Conservation (phyloP, 108 stramenopile species). For the Halocafeteria seosinensis region DNA sequence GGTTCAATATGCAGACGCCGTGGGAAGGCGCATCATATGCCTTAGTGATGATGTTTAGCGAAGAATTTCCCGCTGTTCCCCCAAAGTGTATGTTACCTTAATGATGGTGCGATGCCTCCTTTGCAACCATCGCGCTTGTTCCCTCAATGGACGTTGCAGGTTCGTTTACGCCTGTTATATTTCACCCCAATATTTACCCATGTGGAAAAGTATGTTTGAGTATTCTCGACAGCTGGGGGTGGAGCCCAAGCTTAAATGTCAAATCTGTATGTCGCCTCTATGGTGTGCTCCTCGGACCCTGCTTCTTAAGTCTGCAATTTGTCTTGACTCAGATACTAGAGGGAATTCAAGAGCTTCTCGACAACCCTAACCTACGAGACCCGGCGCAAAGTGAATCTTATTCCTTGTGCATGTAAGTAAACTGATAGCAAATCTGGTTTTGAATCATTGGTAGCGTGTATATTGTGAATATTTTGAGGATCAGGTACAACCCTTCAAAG, state of each 20-base stretch:
- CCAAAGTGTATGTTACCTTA: conserved; percentile 57
- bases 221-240: conserved; percentile 92
- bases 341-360: conserved; percentile 89
- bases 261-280: background rate
- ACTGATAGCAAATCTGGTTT: background rate
- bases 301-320: too few species aligned
- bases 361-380: conserved; percentile 56
- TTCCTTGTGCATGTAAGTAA: conserved; percentile 3
- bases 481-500: background rate
- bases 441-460: too few species aligned
- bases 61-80: conserved; percentile 89
- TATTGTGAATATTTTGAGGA: background rate
- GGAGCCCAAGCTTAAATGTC: conserved; percentile 84
- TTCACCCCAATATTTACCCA: conserved; percentile 71
- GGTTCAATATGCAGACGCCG: background rate
- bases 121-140: too few species aligned
- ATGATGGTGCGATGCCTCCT: too few species aligned
- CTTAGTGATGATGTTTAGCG: conserved; percentile 75
- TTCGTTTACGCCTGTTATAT: conserved; percentile 67
- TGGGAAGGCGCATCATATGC: conserved; percentile 72
- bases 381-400: conserved; percentile 42
- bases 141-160: too few species aligned
- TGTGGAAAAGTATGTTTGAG: conserved; percentile 88
- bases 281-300: too few species aligned
- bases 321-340: conserved; percentile 84